Base-by-base conservation (phyloP, 805 yeast genomes). In the Hemisphaericaspora nanyangensis region DNA sequence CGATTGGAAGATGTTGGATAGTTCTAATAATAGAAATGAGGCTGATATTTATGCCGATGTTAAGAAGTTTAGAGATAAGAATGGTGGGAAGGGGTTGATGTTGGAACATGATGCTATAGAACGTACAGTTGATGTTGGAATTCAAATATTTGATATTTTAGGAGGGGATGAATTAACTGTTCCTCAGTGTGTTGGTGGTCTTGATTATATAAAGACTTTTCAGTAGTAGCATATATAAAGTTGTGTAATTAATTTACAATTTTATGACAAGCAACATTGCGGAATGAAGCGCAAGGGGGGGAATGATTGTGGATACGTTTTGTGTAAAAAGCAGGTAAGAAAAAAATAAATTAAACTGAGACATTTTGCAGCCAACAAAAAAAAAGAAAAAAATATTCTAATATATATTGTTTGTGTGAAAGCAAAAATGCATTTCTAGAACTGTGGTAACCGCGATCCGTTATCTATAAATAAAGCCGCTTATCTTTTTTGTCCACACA, bases 51-150 rank as follows among this genome's bases (percentile, higher is more conserved):
- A 72, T 31, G 54, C 55, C 3, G 88, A 83, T 28, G 79, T 85
- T 2, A 55, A 52, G 3, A 50, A 51, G 6, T 88, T 91, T 84
- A 62, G 62, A 35, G 22, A 34, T 3, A 38, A 43, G 1, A 50
- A 52, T 12, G 43, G 45, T 1, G 49, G 43, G 24, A 53, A 58
- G 10, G 98, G 96, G 0, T 56, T 91, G 32, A 80, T 91, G 25
- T 72, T 91, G 39, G 97, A 90, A 51, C 98, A 91, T 57, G 99
- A 91, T 61, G 83, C 82, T 5, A 65, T 79, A 19, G 55, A 61
- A 7, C 70, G 65, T 28, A 86, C 95, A 0, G 91, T 86, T 4
- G 69, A 80, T 46, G 77, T 80, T 7, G 98, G 79, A 0, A 63
- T 82, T 30, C 76, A 77, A 26, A 70, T 85, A 11, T 58, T 69